These are phyloP conservation scores for Hura crepitans DNA, from an alignment of 441 rosid genomes.

Conservation along the genomic window DNA sequence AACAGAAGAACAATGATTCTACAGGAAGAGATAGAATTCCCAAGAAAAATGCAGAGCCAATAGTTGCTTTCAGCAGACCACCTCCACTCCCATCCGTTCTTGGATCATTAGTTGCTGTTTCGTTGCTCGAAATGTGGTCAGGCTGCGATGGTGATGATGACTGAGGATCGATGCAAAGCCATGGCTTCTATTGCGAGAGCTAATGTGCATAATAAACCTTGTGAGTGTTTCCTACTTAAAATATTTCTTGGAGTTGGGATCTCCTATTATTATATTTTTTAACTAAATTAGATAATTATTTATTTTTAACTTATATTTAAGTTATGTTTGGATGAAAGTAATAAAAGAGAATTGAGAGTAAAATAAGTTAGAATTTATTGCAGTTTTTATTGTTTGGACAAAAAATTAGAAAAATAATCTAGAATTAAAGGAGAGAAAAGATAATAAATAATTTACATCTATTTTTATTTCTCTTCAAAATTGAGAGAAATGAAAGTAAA, in stretches of 20 bases:
- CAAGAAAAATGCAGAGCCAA: slow-evolving; percentile 39
- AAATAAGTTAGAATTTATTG: no score
- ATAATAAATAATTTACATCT: no score
- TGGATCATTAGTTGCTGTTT: slow-evolving; percentile 49
- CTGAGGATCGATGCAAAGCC: slow-evolving; percentile 18
- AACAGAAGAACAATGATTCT: slow-evolving; percentile 22
- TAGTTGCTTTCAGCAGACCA: slow-evolving; percentile 56
- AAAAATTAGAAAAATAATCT: no score
- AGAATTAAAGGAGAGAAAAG: no score
- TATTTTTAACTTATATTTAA: no score
- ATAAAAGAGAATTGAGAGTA: no score
- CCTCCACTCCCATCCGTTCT: slow-evolving; percentile 49
- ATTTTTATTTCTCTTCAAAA: no score
- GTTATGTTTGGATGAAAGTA: no score
- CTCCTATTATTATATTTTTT: no score
- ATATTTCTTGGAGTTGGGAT: slow-evolving; percentile 37
- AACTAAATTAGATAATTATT: no score
- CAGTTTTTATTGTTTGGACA: no score
- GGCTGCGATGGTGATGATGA: slow-evolving; percentile 41
- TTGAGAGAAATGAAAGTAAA: no score
- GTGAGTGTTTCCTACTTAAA: slow-evolving; percentile 27
- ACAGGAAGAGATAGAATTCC: slow-evolving; percentile 18
- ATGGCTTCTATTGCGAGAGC: background rate
- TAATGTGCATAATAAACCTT: slow-evolving; percentile 8
- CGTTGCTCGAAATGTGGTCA: slow-evolving; percentile 45